Base-by-base conservation (phyloP, 2,329 filamentous ascomycete genomes). In the Herpotrichia juniperi region DNA sequence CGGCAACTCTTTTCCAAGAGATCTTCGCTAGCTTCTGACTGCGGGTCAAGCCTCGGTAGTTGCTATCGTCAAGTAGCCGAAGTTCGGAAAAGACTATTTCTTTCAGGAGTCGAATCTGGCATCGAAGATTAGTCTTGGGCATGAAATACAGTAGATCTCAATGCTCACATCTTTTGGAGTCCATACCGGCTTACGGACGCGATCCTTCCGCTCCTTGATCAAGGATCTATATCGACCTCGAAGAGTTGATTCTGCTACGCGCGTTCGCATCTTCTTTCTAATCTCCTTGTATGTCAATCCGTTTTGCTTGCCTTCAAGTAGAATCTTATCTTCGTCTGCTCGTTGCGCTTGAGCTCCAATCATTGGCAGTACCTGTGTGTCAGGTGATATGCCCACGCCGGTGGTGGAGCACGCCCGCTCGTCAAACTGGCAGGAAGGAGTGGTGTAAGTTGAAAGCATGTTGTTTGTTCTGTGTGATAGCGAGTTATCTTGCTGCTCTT, bases 211-310 rank as follows among this genome's bases (percentile, higher is more conserved):
- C 11, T 74, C 72, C 74, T 90, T 90, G 7, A 84, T 89, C 61
- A 91, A 69, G 2, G 81, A 84, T 4, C 89, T 79, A 59, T 83
- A 85, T 0, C 88, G 81, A 0, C 89, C 89, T 12, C 89, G 81
- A 31, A 93, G 77, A 0, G 89, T 92, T 10, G 87, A 89, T 72
- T 90, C 88, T 1, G 87, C 85, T 61, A 89, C 86, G 0, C 67
- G 72, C 57, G 87, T 87, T 1, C 77, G 73, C 12, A 86, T 83
- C 16, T 74, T 63, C 6, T 66, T 61, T 31, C 81, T 81, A 62
- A 91, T 90, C 52, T 88, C 79, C 48, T 80, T 82, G 72, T 90
- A 91, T 0, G 86, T 84, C 74, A 83, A 75, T 2, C 87, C 87
- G 1, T 75, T 68, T 7, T 69, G 63, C 67, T 84, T 86, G 21